Conservation (phyloP, 768 basidiomycete species). For the Tephrocybe sp. region DNA sequence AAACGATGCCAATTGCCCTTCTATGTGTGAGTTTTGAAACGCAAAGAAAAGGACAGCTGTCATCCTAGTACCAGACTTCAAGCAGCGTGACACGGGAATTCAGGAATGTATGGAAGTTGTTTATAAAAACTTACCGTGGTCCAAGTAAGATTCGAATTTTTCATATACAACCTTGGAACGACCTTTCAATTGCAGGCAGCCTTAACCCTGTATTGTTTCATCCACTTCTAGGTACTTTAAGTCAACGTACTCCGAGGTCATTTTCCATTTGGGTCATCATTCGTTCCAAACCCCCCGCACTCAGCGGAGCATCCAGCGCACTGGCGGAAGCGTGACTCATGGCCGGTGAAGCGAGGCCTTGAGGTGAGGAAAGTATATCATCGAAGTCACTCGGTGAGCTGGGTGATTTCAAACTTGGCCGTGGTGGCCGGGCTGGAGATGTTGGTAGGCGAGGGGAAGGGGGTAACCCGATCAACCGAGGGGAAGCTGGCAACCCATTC, state of each 20-base stretch:
- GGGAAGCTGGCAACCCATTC: too few species aligned
- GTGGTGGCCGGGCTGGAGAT: background rate
- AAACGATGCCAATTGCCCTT: too few species aligned
- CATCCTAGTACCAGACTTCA: too few species aligned
- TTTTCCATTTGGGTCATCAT: conserved; percentile 14
- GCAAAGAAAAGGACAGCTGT: too few species aligned
- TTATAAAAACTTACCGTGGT: too few species aligned
- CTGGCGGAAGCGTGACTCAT: background rate
- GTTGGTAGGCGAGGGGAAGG: conserved; percentile 7
- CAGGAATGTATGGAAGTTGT: too few species aligned
- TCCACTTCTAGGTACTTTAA: background rate
- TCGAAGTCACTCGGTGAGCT: background rate
- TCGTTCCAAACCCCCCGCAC: conserved; percentile 11
- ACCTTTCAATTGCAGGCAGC: too few species aligned
- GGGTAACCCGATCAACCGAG: conserved; percentile 7
- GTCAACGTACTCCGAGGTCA: conserved; percentile 2
- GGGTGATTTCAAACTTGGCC: background rate
- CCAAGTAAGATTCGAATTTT: too few species aligned
- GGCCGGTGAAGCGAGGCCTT: background rate
- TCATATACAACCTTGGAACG: too few species aligned
- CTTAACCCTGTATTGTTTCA: too few species aligned
- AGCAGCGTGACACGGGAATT: too few species aligned
- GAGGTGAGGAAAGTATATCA: conserved; percentile 2
- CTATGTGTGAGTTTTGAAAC: too few species aligned
- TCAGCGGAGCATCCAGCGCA: background rate